A percentile compares a stretch with the other conserved stretches of the same genome.
phyloP scores from a whole-genome alignment of 176 grass and related monocot genomes.

The Musa itinerans region DNA sequence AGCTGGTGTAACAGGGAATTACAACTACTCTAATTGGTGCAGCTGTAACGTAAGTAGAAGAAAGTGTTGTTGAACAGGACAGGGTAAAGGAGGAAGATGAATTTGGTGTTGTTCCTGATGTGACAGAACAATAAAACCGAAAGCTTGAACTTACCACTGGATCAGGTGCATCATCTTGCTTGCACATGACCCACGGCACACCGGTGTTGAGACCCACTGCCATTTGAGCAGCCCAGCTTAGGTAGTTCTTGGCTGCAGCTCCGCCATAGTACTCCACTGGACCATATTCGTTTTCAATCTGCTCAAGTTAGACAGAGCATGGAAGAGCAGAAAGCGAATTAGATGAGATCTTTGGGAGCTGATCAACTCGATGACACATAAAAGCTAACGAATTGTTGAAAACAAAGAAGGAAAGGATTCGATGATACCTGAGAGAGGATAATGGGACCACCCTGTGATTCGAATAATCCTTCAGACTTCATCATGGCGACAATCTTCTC shows the following conservation, averaged over 20 bases:
- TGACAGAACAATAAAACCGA: not conserved
- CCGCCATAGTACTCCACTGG: constrained; percentile 61
- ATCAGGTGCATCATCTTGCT: constrained; percentile 90
- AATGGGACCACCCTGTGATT: constrained; percentile 82
- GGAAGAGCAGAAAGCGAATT: too few species aligned
- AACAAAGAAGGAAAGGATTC: not conserved
- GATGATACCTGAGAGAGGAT: constrained; percentile 77
- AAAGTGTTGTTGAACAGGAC: not conserved
- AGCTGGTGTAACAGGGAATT: not conserved
- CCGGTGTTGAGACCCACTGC: constrained; percentile 70
- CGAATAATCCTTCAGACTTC: constrained; percentile 68
- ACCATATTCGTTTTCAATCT: constrained; percentile 93
- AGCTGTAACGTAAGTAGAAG: too few species aligned
- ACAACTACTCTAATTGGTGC: too few species aligned
- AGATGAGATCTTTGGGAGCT: too few species aligned
- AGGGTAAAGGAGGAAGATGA: not conserved
- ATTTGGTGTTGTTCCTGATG: too few species aligned
- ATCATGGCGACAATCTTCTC: constrained; percentile 78
- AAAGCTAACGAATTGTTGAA: too few species aligned
- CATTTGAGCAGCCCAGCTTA: constrained; percentile 83
- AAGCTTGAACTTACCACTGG: constrained; percentile 46
- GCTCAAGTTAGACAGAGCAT: not conserved
- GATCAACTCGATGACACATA: too few species aligned
- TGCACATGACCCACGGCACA: constrained; percentile 98
- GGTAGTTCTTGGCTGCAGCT: constrained; percentile 43